These are phyloP conservation scores for Striga hermonthica DNA, from an alignment of 305 asterid species.

Conservation along the genomic window DNA sequence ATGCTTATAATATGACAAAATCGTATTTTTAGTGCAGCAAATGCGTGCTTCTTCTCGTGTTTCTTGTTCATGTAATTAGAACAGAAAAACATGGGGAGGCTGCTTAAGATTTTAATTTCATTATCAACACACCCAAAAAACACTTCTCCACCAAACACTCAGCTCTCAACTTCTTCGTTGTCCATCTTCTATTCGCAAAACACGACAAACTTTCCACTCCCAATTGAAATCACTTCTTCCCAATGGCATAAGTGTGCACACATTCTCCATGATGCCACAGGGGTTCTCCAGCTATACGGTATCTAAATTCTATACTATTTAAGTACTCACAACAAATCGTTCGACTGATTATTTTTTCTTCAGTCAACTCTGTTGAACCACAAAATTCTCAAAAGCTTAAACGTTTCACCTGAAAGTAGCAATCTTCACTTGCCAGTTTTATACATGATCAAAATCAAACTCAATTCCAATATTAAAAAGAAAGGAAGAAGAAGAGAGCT, in stretches of 20 bases:
- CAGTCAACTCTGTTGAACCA: background rate
- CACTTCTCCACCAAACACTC: background rate
- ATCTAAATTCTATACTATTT: background rate
- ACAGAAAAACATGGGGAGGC: background rate
- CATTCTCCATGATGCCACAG: background rate
- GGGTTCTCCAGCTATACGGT: background rate
- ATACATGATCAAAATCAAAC: slow-evolving; percentile 8
- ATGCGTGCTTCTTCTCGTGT: background rate
- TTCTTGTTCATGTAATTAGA: background rate
- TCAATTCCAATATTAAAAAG: background rate
- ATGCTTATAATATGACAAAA: too few relatives aligned
- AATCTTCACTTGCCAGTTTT: background rate
- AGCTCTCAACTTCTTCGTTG: background rate
- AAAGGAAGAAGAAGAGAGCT: slow-evolving; percentile 14
- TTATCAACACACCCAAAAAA: background rate
- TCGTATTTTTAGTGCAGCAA: background rate
- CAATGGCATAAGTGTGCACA: too few relatives aligned
- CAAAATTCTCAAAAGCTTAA: background rate
- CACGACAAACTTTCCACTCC: too few relatives aligned
- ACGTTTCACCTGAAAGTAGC: slow-evolving; percentile 13
- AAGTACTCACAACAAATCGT: background rate
- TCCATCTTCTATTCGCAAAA: too few relatives aligned
- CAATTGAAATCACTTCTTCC: too few relatives aligned
- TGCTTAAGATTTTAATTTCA: background rate
- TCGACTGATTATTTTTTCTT: too few relatives aligned